Base-by-base conservation (phyloP, 2,329 filamentous ascomycete genomes). In the Aspergillus flavus region DNA sequence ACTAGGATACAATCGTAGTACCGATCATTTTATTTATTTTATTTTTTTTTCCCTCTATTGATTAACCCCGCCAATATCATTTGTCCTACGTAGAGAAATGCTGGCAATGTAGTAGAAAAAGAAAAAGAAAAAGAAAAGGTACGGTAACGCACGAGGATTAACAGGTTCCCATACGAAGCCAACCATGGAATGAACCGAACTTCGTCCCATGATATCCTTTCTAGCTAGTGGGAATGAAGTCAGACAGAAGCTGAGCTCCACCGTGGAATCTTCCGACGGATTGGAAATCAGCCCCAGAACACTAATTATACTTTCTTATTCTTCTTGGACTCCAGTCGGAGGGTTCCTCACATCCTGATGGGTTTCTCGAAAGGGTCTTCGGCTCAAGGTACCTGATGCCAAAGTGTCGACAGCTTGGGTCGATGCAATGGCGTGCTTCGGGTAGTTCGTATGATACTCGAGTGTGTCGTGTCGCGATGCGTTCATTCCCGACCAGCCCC, bases 401-500 rank as follows among this genome's bases (percentile, higher is more conserved):
- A 21, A 32, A 9, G 26, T 19, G 14, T 50, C 14, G 23, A 30
- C 43, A 21, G 30, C 46, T 50, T 7, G 46, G 39, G 7, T 50
- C 26, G 21, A 19, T 28, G 23, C 46, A 30, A 30, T 52, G 26
- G 48, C 4, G 28, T 11, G 21, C 32, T 9, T 41, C 32, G 21
- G 32, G 23, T 10, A 36, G 32, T 55, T 55, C 52, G 52, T 55
- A 36, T 26, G 14, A 46, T 48, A 10, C 16, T 53, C 19, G n/a
- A 30, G 14, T 30, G 6, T 46, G 43, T 26, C 43, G 50, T 26
- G 19, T 45, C 14, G 36, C 28, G 28, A 43, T 54, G 19, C 32
- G 52, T 55, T 53, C 46, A 56, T 55, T 55, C 28, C 54, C 45
- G 52, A 19, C 21, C 52, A 48, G 59, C 59, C 59, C 52, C 59